Percentiles rank a stretch among this genome's conserved stretches.
phyloP scores from a whole-genome alignment of 2,329 filamentous ascomycete species.

The Aureobasidium sp. region DNA sequence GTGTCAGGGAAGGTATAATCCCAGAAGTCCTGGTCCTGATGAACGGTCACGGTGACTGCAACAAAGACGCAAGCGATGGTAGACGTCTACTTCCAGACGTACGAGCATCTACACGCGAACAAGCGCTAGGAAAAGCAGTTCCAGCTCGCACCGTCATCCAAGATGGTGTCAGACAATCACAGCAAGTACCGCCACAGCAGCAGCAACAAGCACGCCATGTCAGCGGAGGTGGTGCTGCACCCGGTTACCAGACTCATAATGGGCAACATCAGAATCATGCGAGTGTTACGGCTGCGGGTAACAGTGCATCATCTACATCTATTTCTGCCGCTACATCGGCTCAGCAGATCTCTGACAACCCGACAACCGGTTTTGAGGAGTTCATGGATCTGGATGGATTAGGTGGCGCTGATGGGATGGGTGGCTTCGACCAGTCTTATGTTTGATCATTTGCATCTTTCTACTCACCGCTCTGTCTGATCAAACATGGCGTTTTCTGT shows the following conservation, averaged over 20 bases:
- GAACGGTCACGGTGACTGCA: constrained; percentile 28
- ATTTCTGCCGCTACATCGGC: not conserved
- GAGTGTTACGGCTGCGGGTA: not conserved
- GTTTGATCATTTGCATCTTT: not conserved
- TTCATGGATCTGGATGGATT: constrained; percentile 35
- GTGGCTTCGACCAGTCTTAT: not conserved
- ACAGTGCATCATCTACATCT: not conserved
- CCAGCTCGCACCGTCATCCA: constrained; percentile 30
- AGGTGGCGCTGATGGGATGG: not conserved
- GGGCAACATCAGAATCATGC: not conserved
- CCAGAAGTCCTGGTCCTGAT: constrained; percentile 27
- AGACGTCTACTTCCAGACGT: constrained; percentile 1
- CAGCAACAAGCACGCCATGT: constrained; percentile 13
- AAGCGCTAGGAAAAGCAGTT: constrained; percentile 35
- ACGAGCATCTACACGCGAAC: constrained; percentile 18
- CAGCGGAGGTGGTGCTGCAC: constrained; percentile 13
- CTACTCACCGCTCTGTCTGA: not conserved
- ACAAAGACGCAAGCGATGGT: constrained; percentile 10
- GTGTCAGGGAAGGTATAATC: constrained; percentile 23
- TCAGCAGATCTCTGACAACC: not conserved
- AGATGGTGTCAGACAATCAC: constrained; percentile 28
- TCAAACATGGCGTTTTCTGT: not conserved
- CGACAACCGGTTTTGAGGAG: constrained; percentile 25
- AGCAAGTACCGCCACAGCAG: constrained; percentile 5
- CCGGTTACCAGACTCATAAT: not conserved